Conservation (phyloP, 192 early-diverging fungal species). For the Gryganskiella cystojenkinii region DNA sequence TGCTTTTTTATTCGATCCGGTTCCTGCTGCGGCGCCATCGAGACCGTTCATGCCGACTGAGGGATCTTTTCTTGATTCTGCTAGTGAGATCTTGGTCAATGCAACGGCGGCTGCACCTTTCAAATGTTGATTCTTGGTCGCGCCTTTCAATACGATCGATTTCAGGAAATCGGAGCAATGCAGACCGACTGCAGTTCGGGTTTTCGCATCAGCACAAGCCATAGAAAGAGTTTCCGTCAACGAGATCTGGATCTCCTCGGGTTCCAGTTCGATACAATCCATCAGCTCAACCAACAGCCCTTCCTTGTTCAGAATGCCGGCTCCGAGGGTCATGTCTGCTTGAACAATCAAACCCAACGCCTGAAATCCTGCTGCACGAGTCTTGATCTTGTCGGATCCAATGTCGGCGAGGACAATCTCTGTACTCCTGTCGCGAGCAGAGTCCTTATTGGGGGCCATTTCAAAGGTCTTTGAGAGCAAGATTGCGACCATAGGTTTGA, state of each 20-base stretch:
- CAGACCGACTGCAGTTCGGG: conserved; percentile 64
- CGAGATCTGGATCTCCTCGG: conserved; percentile 71
- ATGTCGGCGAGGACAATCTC: conserved; percentile 39
- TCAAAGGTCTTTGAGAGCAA: conserved; percentile 45
- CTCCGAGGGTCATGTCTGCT: conserved; percentile 66
- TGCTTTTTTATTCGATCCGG: conserved; percentile 42
- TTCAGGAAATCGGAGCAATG: conserved; percentile 65
- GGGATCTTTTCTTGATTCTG: conserved; percentile 44
- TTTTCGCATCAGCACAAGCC: conserved; percentile 71
- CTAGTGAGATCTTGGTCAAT: conserved; percentile 70
- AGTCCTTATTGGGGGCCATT: conserved; percentile 34
- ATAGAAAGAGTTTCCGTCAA: conserved; percentile 65
- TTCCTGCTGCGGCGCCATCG: conserved; percentile 25
- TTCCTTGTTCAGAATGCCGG: conserved; percentile 65
- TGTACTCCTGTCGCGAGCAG: conserved; percentile 15
- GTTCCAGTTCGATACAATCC: conserved; percentile 85
- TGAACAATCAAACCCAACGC: conserved; percentile 78
- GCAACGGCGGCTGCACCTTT: conserved; percentile 68
- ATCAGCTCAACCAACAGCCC: conserved; percentile 80
- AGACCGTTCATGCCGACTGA: conserved; percentile 27
- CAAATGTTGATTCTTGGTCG: conserved; percentile 55
- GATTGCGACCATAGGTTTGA: conserved; percentile 38
- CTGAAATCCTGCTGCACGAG: conserved; percentile 45
- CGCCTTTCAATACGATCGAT: conserved; percentile 40
- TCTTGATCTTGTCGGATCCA: conserved; percentile 43